Percentiles rank a stretch among this genome's conserved stretches.
phyloP scores from a whole-genome alignment of 1,284 basidiomycete genomes.

The Sanghuangporus baumii region DNA sequence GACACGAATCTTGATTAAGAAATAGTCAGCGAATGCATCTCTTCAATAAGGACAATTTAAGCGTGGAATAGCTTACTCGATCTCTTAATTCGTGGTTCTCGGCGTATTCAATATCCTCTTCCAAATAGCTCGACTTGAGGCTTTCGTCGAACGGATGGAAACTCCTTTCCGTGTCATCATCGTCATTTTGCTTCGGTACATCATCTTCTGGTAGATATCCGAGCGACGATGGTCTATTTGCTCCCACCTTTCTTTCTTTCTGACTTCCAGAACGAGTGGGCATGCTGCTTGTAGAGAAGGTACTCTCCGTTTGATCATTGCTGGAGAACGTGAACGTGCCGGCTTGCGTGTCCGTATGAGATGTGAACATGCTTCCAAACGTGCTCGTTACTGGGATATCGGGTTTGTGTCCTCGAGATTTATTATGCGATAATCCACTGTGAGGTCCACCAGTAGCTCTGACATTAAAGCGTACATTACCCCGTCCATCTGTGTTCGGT shows the following conservation, averaged over 20 bases:
- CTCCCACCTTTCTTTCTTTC: neutral
- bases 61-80: neutral
- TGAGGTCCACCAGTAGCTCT: neutral
- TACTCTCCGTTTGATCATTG: neutral
- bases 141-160: neutral
- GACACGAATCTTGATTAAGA: neutral
- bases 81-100: neutral
- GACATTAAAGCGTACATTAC: neutral
- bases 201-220: neutral
- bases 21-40: neutral
- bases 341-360: neutral
- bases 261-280: neutral
- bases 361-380: neutral
- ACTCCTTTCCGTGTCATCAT: neutral
- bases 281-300: neutral
- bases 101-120: neutral
- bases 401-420: neutral
- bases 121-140: neutral
- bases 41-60: neutral
- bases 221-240: neutral
- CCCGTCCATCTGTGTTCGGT: neutral
- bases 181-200: neutral
- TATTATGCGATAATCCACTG: neutral
- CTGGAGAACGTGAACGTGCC: neutral
- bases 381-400: neutral